Base-by-base conservation (phyloP, 1,139 yeast genomes). In the Pichia kudriavzevii region DNA sequence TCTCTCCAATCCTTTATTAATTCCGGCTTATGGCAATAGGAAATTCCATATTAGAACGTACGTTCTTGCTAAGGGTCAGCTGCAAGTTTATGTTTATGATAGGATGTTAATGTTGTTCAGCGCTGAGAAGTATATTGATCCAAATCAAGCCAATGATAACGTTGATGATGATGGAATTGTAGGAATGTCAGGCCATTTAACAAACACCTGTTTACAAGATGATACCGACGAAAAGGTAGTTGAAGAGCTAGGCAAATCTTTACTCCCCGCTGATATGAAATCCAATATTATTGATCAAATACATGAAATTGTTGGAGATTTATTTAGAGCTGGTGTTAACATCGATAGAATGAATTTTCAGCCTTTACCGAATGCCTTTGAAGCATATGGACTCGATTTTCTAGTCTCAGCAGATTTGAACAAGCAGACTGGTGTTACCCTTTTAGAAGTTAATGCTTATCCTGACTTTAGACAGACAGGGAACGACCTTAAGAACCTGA, bases 381-480 rank as follows among this genome's bases (percentile, higher is more conserved):
- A 91, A 55, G 67, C 85, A 9, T 91, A 71, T 55, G 98, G 98
- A 0, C 64, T 91, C 11, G 98, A 91, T 56, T 87, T 84, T 57
- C 59, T 91, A 41, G 82, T 91, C 7, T 77, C 75, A 45, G 64
- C 61, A 2, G 64, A 75, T 28, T 55, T 58, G 21, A 53, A 64
- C 8, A 17, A 6, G 29, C 15, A 26, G 3, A 26, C 16, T 14
- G 43, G 43, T 22, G 91, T 82, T 4, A 66, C 66, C 31, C 57
- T 91, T 28, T 61, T 91, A 26, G 98, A 91, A 56, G 84, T 87
- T 31, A 91, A 91, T 53, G 80, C 97, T 8, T 91, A 81, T 54
- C 98, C 98, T 1, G 98, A 91, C 55, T 91, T 91, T 60, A 87
- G 87, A 53, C 98, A 91, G 59, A 91, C 97, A 0, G 98, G 98